A percentile compares a stretch with the other conserved stretches of the same genome.
phyloP scores from a whole-genome alignment of 2,329 filamentous ascomycete genomes.

The Cytospora chrysosperma region DNA sequence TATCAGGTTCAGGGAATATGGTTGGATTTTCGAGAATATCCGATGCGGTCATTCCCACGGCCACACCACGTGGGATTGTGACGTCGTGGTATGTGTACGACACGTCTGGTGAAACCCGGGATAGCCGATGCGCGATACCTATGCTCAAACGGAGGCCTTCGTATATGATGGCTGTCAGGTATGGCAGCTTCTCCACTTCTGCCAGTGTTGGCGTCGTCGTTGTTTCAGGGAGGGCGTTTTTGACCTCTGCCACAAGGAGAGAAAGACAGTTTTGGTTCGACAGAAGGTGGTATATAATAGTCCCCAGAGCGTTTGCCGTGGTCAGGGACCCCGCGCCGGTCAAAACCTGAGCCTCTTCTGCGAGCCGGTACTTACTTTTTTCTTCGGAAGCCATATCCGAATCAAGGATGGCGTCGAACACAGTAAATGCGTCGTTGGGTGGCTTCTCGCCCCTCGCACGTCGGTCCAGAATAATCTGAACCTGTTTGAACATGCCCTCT shows the following conservation, averaged over 20 bases:
- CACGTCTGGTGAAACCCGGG: not conserved
- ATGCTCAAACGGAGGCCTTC: constrained; percentile 34
- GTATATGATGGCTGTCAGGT: constrained; percentile 36
- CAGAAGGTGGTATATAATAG: constrained; percentile 5
- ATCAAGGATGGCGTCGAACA: constrained; percentile 5
- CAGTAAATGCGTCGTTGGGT: not conserved
- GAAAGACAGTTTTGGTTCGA: not conserved
- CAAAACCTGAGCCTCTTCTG: constrained; percentile 3
- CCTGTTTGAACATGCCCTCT: too few relatives aligned
- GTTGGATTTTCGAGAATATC: constrained; percentile 34
- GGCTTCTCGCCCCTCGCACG: too few relatives aligned
- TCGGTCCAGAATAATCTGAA: too few relatives aligned
- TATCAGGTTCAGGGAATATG: constrained; percentile 34
- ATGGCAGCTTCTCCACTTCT: constrained; percentile 36
- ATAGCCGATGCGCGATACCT: not conserved
- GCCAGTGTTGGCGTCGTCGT: constrained; percentile 30
- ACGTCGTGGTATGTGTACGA: not conserved
- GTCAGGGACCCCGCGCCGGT: constrained; percentile 8
- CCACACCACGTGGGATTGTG: constrained; percentile 31
- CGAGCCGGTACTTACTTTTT: not conserved
- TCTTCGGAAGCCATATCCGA: not conserved
- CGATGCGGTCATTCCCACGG: constrained; percentile 37
- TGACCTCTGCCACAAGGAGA: constrained; percentile 29
- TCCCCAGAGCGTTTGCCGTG: constrained; percentile 5
- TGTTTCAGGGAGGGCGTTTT: constrained; percentile 32